Conservation (phyloP, 2,329 filamentous ascomycete genomes). For the Cryphonectria japonica region DNA sequence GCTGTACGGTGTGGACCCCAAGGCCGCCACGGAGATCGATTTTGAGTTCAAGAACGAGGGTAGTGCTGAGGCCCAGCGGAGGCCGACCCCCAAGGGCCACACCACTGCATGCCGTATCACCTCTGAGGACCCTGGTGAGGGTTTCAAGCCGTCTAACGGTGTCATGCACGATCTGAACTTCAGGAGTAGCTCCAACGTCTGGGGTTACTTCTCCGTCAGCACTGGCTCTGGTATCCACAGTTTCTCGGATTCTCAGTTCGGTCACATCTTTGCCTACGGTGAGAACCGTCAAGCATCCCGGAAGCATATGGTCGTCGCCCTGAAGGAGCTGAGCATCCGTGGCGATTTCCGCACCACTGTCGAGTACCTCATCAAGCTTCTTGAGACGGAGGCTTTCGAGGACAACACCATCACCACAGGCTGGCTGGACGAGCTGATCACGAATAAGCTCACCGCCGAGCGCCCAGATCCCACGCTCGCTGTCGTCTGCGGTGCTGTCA, state of each 20-base stretch:
- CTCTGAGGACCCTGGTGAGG: constrained; percentile 97
- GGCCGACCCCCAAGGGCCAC: constrained; percentile 92
- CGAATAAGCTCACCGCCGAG: constrained; percentile 95
- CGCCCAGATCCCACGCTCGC: constrained; percentile 91
- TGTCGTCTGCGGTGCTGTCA: constrained; percentile 93
- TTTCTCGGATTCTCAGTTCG: constrained; percentile 98
- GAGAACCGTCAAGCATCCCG: constrained; percentile 95
- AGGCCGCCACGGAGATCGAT: constrained; percentile 84
- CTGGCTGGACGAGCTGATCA: constrained; percentile 98
- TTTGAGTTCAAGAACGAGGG: constrained; percentile 92
- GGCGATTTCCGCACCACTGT: constrained; percentile 99
- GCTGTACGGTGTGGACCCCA: constrained; percentile 92
- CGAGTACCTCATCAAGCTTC: constrained; percentile 97
- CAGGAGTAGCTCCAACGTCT: constrained; percentile 96
- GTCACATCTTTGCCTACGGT: constrained; percentile 98
- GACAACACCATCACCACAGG: constrained; percentile 99
- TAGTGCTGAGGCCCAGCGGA: constrained; percentile 82
- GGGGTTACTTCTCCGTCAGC: constrained; percentile 99
- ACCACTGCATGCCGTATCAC: constrained; percentile 99
- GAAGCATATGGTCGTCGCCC: constrained; percentile 98
- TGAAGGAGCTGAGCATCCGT: constrained; percentile 99
- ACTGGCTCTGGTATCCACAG: constrained; percentile 97
- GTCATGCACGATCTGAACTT: constrained; percentile 99
- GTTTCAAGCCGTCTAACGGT: constrained; percentile 99
- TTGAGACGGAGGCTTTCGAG: constrained; percentile 97